phyloP scores from a whole-genome alignment of 768 basidiomycete genomes.

The Boletus rubropictus region DNA sequence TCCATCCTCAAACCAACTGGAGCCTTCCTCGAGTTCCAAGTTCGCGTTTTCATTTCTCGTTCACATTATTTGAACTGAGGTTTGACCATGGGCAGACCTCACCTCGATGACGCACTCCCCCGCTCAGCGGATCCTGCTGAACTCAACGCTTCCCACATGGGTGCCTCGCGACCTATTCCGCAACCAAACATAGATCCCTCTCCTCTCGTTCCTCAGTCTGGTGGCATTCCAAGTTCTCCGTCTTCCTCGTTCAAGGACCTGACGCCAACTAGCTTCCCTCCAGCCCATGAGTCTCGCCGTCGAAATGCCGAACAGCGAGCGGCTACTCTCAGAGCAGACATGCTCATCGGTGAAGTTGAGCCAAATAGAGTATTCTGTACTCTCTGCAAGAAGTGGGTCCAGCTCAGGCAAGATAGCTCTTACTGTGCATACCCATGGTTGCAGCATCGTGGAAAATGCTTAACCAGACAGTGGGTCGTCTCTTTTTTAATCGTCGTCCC shows the following conservation, averaged over 20 bases:
- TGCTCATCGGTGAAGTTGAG: constrained; percentile 62
- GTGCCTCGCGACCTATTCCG: constrained; percentile 16
- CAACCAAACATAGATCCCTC: constrained; percentile 10
- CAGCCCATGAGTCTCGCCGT: constrained; percentile 59
- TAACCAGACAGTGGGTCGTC: constrained; percentile 58
- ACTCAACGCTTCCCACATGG: constrained; percentile 17
- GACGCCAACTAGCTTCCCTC: constrained; percentile 51
- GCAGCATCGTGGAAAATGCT: constrained; percentile 71
- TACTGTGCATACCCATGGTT: constrained; percentile 82
- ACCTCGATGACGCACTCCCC: constrained; percentile 25
- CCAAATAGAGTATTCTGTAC: constrained; percentile 70
- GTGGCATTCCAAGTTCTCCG: constrained; percentile 25
- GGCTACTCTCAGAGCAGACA: constrained; percentile 61
- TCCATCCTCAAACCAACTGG: constrained; percentile 9
- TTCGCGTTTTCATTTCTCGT: constrained; percentile 9
- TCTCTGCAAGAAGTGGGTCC: constrained; percentile 78
- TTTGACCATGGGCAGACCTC: constrained; percentile 6
- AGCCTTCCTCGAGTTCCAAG: constrained; percentile 24
- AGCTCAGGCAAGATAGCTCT: constrained; percentile 69
- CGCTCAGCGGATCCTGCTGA: constrained; percentile 27
- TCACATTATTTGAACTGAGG: background rate
- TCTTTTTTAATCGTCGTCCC: background rate
- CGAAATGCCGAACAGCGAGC: constrained; percentile 78
- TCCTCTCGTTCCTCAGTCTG: constrained; percentile 8
- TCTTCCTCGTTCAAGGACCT: constrained; percentile 50